phyloP scores from a whole-genome alignment of 2,329 filamentous ascomycete species.

The Pseudogymnoascus sp. region DNA sequence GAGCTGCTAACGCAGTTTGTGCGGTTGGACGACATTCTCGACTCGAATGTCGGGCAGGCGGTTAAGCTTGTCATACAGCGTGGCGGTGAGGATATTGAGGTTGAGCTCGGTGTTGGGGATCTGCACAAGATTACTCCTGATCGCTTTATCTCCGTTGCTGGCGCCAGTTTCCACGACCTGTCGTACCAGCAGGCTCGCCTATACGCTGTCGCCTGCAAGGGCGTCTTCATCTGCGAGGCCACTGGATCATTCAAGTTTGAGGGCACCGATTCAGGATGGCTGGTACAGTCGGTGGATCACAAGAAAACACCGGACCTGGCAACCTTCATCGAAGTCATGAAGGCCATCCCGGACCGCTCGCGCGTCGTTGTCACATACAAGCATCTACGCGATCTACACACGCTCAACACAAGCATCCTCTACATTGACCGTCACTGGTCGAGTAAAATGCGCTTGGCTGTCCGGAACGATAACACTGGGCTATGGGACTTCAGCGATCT shows the following conservation, averaged over 20 bases:
- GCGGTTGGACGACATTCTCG: constrained; percentile 81
- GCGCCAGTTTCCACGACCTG: constrained; percentile 88
- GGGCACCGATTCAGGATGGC: constrained; percentile 82
- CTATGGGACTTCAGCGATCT: constrained; percentile 92
- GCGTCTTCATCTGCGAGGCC: constrained; percentile 91
- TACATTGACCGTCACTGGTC: constrained; percentile 95
- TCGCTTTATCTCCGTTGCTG: constrained; percentile 88
- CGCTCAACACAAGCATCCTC: constrained; percentile 84
- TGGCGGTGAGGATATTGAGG: constrained; percentile 78
- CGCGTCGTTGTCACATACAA: constrained; percentile 93
- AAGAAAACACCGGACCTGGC: constrained; percentile 82
- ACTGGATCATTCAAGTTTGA: constrained; percentile 94
- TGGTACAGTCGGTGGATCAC: constrained; percentile 87
- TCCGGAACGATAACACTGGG: constrained; percentile 82
- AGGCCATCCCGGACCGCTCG: constrained; percentile 70
- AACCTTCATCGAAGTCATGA: constrained; percentile 86
- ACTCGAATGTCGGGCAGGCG: constrained; percentile 73
- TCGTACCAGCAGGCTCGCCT: constrained; percentile 97
- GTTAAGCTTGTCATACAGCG: constrained; percentile 79
- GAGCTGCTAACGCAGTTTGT: constrained; percentile 91
- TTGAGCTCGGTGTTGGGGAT: constrained; percentile 79
- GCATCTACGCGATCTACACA: constrained; percentile 90
- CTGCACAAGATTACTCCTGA: constrained; percentile 93
- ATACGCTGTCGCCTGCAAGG: constrained; percentile 85
- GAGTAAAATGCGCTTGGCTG: constrained; percentile 84